Evolutionary conservation across 2,329 filamentous ascomycete species (phyloP), one percentile per base, ranked within the genome.

Genomic region (Tolypocladium capitatum): DNA sequence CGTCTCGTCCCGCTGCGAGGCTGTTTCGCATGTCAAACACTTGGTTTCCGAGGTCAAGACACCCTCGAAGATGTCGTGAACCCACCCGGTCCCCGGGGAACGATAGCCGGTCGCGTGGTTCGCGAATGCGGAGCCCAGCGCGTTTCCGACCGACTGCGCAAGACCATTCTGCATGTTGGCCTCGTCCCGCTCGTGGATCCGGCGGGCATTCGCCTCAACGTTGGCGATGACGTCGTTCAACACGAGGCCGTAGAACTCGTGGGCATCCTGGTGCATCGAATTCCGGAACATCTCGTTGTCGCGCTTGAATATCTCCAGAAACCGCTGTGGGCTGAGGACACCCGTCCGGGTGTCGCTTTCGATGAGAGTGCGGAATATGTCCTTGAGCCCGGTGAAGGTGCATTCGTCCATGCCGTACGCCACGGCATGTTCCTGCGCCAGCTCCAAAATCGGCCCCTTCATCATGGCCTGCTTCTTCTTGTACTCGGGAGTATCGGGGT

Each of bases 231-330:
- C 86, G 61, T 95, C 86, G 64, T 98, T 98, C n/a, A 98, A 73
- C 2, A 98, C 75, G 31, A 97, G 71, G 50, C 94, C 94, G 57
- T 97, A 80, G 56, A 98, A 98, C 62, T 98, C 92, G 64, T 98
- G 92, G 1, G 92, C 92, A 63, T 98, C 92, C 63, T 98, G 92
- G 64, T 98, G 92, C 86, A 96, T 95, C 4, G 90, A 86, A 35
- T 89, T 91, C 49, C 89, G 82, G 60, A 98, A 98, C 84, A 95
- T 90, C 64, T 98, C 92, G 62, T 98, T 94, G 58, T 97, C 88
- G 52, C 86, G 80, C 60, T 90, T 87, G 60, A 98, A 81, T 27
- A 96, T 90, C 61, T 98, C 91, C 33, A 98, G 73, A 53, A 98
- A 96, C 52, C 90, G 84, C 58, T 91, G 83, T 1, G 92, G 92